phyloP scores from a whole-genome alignment of 345 rosid species.

The Eucalyptus regnans region DNA sequence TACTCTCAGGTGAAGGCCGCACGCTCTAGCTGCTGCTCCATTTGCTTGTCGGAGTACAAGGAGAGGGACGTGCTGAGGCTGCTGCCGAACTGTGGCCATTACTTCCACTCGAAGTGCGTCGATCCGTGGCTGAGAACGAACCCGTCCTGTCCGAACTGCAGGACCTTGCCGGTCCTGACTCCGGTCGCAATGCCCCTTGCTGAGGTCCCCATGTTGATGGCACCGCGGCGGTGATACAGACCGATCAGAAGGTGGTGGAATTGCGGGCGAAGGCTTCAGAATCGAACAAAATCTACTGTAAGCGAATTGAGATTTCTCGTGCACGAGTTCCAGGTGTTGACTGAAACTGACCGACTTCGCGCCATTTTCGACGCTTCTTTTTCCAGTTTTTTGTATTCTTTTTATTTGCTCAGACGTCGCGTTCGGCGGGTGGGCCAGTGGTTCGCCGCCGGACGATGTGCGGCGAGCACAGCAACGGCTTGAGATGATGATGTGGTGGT shows the following conservation, averaged over 20 bases:
- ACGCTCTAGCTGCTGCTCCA: neutral
- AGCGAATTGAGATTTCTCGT: neutral
- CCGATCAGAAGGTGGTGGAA: neutral
- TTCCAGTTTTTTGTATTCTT: neutral
- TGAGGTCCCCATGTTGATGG: neutral
- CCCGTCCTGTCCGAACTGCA: constrained; percentile 3
- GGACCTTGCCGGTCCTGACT: neutral
- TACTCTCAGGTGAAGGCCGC: neutral
- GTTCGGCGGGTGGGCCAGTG: too few relatives aligned
- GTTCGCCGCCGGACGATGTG: neutral
- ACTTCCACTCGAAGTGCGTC: neutral
- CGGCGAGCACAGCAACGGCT: neutral
- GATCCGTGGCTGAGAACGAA: neutral
- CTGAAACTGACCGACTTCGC: too few relatives aligned
- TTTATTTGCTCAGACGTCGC: too few relatives aligned
- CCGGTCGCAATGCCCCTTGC: neutral
- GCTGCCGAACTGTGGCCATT: neutral
- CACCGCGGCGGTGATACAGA: neutral
- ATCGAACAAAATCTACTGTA: neutral
- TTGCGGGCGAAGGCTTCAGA: neutral
- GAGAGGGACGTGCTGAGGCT: neutral
- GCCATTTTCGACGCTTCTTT: too few relatives aligned
- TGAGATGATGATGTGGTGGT: neutral
- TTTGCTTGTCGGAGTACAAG: neutral
- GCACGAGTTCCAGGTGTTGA: neutral